These are phyloP conservation scores for Ensete ventricosum DNA, from an alignment of 176 grass and related monocot species.

Conservation along the genomic window DNA sequence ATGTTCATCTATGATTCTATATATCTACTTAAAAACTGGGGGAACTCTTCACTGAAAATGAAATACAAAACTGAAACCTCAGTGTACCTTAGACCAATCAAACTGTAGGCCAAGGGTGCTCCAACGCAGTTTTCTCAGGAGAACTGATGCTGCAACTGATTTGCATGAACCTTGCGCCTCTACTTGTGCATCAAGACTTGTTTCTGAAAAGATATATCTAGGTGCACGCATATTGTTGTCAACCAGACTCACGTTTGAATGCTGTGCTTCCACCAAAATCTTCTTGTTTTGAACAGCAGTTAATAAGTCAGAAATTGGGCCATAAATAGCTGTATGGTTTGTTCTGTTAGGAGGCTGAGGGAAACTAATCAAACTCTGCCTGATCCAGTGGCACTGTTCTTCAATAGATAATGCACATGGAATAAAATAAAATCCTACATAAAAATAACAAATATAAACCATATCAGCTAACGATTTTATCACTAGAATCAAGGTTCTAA, in stretches of 20 bases:
- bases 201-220: conserved; percentile 37
- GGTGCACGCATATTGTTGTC: conserved; percentile 5
- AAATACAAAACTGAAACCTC: neutral
- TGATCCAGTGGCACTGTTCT: conserved; percentile 76
- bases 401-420: conserved; percentile 47
- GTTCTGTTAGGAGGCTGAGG: conserved; percentile 90
- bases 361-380: conserved; percentile 69
- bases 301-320: conserved; percentile 57
- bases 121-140: conserved; percentile 77
- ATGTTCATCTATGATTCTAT: neutral
- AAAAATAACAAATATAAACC: neutral
- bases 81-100: conserved; percentile 79
- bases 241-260: conserved; percentile 15
- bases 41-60: neutral
- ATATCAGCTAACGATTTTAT: neutral
- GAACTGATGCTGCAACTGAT: conserved; percentile 37
- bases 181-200: neutral
- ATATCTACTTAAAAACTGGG: neutral
- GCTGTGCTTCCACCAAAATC: conserved; percentile 42
- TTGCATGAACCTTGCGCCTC: conserved; percentile 10
- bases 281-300: conserved; percentile 45
- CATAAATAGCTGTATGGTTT: conserved; percentile 59
- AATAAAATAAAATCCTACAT: conserved; percentile 80
- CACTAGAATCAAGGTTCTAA: neutral
- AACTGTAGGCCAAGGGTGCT: conserved; percentile 90